A percentile compares a stretch with the other conserved stretches of the same genome.
Evolutionary conservation across 2,329 filamentous ascomycete genomes (phyloP).

Genomic region (Didymella segeticola): DNA sequence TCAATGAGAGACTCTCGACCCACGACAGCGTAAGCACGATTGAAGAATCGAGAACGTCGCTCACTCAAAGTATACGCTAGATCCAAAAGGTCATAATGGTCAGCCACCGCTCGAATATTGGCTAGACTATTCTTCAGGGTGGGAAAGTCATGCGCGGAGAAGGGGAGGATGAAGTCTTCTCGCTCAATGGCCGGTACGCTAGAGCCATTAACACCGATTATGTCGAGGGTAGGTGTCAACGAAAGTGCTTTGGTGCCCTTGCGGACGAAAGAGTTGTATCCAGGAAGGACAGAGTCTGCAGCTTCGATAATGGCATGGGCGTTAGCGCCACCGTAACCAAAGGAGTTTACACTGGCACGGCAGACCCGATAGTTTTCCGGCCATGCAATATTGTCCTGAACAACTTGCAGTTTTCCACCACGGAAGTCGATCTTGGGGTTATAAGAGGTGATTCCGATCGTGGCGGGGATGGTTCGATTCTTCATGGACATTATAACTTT

Average conservation of each 20-base stretch:
- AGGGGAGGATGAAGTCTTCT: neutral
- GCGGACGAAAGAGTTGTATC: neutral
- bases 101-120: neutral
- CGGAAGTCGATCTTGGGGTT: conserved; percentile 21
- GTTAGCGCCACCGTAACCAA: conserved; percentile 36
- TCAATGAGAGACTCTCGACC: neutral
- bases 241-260: neutral
- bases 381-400: neutral
- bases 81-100: neutral
- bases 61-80: neutral
- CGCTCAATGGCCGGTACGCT: neutral
- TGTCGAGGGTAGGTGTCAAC: neutral
- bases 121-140: neutral
- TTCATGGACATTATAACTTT: conserved; percentile 50
- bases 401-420: neutral
- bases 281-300: neutral
- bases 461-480: conserved; percentile 38
- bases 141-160: neutral
- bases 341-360: conserved; percentile 31
- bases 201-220: neutral
- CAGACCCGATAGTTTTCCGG: neutral
- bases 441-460: conserved; percentile 25
- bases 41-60: neutral
- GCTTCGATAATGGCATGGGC: conserved; percentile 29
- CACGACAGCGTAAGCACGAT: neutral